A percentile compares a stretch with the other conserved stretches of the same genome.
Conservation (phyloP, 768 basidiomycete genomes). For the Tulasnella sp. region DNA sequence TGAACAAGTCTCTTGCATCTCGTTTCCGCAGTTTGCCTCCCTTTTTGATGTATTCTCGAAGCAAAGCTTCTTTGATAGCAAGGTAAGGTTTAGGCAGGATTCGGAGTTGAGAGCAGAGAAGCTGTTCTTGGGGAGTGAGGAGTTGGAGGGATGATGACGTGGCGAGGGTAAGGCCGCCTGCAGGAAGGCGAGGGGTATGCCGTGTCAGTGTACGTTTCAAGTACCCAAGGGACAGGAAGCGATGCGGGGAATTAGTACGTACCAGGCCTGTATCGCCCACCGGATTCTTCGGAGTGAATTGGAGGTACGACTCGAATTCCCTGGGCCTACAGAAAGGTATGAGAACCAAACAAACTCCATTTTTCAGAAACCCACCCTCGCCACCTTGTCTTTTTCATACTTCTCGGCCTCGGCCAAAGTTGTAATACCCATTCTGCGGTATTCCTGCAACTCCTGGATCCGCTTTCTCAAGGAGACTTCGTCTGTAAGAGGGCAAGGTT, state of each 20-base stretch:
- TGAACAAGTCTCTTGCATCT: slow-evolving; percentile 83
- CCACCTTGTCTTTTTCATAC: slow-evolving; percentile 66
- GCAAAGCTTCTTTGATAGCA: slow-evolving; percentile 88
- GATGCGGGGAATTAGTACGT: background rate
- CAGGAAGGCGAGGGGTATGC: background rate
- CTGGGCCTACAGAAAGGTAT: background rate
- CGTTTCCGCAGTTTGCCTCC: slow-evolving; percentile 81
- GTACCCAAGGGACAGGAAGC: background rate
- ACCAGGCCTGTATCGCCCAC: background rate
- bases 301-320: background rate
- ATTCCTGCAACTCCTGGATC: slow-evolving; percentile 86
- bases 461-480: slow-evolving; percentile 80
- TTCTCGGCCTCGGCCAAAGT: slow-evolving; percentile 85
- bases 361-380: slow-evolving; percentile 48
- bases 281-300: background rate
- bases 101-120: slow-evolving; percentile 78
- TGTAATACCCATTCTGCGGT: slow-evolving; percentile 76
- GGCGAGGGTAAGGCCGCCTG: slow-evolving; percentile 70
- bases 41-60: slow-evolving; percentile 85
- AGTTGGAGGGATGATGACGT: slow-evolving; percentile 86
- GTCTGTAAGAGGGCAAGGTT: slow-evolving; percentile 42
- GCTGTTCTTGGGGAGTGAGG: slow-evolving; percentile 79
- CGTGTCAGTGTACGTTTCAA: background rate
- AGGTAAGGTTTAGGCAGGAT: slow-evolving; percentile 94
- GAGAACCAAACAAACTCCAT: background rate